These are phyloP conservation scores for Linnemannia schmuckeri DNA, from an alignment of 192 early-diverging fungal genomes.

Conservation along the genomic window DNA sequence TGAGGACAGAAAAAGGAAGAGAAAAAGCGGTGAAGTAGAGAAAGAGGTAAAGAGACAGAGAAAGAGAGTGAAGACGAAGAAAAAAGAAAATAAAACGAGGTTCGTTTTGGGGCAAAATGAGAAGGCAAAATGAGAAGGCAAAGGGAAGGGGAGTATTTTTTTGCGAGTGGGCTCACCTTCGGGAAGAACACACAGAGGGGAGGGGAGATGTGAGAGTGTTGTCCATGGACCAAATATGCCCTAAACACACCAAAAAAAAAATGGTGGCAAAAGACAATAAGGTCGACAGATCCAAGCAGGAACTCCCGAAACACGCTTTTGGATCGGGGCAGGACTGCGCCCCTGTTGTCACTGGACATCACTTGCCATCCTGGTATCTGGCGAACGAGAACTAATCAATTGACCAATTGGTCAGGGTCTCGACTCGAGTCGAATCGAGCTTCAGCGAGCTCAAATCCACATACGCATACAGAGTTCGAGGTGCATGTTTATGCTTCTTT, in stretches of 20 bases:
- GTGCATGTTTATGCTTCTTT: background rate
- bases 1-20: background rate
- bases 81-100: background rate
- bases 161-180: background rate
- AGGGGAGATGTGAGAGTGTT: background rate
- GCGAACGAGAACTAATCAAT: background rate
- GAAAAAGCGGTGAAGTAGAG: background rate
- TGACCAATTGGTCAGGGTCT: background rate
- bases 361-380: background rate
- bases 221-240: background rate
- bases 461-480: background rate
- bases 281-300: background rate
- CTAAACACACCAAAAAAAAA: background rate
- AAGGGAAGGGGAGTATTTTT: background rate
- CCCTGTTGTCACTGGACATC: background rate
- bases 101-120: background rate
- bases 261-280: background rate
- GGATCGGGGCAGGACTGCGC: background rate
- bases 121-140: no score
- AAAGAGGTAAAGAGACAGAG: background rate
- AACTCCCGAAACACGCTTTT: background rate
- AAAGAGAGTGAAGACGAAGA: background rate
- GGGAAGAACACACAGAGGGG: background rate
- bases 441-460: background rate
- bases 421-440: background rate